Percentiles rank a stretch among this genome's conserved stretches.
phyloP scores from a whole-genome alignment of 768 basidiomycete species.

The Pholiota microspora region DNA sequence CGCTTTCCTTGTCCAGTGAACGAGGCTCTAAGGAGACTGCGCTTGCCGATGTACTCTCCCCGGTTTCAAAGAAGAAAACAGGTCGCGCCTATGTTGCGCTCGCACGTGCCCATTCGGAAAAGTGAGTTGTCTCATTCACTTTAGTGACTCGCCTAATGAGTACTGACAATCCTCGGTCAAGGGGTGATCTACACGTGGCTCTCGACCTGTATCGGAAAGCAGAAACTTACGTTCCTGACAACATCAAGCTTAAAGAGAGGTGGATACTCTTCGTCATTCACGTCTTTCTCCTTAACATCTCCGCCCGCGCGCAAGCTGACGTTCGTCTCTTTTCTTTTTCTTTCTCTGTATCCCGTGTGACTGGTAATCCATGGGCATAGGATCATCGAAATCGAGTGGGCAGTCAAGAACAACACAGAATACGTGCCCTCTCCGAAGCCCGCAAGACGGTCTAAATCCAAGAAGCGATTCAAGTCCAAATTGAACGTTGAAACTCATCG shows the following conservation, averaged over 20 bases:
- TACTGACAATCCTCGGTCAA: conserved; percentile 24
- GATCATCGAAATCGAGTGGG: conserved; percentile 83
- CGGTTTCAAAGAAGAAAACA: conserved; percentile 76
- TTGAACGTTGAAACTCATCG: conserved; percentile 24
- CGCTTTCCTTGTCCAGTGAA: conserved; percentile 39
- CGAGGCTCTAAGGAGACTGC: conserved; percentile 59
- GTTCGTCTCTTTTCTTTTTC: conserved; percentile 27
- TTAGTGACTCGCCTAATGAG: background rate
- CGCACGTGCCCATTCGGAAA: conserved; percentile 77
- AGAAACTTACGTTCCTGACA: conserved; percentile 81
- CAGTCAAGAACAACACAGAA: conserved; percentile 58
- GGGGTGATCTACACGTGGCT: conserved; percentile 79
- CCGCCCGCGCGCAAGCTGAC: conserved; percentile 40
- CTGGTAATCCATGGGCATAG: conserved; percentile 40
- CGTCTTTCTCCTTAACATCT: conserved; percentile 60
- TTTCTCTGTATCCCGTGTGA: conserved; percentile 27
- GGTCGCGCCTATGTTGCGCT: conserved; percentile 83
- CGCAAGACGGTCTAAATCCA: conserved; percentile 34
- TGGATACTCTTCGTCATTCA: conserved; percentile 72
- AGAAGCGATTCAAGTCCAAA: conserved; percentile 28
- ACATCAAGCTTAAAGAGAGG: conserved; percentile 84
- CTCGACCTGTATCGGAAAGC: conserved; percentile 83
- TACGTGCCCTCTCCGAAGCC: conserved; percentile 62
- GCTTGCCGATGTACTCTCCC: conserved; percentile 63
- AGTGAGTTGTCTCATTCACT: conserved; percentile 47